phyloP scores from a whole-genome alignment of 345 rosid species.

The Kernera saxatilis region DNA sequence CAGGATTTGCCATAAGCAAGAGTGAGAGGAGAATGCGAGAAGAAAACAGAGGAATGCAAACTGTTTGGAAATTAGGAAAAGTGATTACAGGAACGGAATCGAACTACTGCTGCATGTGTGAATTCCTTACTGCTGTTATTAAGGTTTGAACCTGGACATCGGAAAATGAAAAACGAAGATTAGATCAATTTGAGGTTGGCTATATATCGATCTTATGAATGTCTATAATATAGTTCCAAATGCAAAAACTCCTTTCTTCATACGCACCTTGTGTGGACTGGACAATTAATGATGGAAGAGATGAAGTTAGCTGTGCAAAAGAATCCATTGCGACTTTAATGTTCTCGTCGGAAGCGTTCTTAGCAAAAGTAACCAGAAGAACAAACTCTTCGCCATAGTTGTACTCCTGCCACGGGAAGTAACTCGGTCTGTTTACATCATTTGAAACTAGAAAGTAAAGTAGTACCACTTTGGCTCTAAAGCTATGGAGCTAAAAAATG shows the following conservation, averaged over 20 bases:
- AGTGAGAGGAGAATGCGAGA: conserved; percentile 14
- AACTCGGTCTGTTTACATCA: conserved; percentile 13
- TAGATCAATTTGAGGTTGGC: conserved; percentile 1
- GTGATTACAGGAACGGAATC: conserved; percentile 65
- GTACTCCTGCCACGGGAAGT: conserved; percentile 54
- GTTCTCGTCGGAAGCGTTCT: conserved; percentile 42
- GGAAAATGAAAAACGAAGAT: background rate
- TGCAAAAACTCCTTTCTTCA: background rate
- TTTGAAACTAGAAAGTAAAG: background rate
- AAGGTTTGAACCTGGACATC: conserved; percentile 64
- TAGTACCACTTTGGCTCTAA: background rate
- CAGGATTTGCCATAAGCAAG: conserved; percentile 22
- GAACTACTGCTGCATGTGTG: conserved; percentile 62
- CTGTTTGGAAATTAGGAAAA: background rate
- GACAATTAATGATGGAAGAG: conserved; percentile 64
- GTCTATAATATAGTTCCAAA: background rate
- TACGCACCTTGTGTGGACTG: conserved; percentile 71
- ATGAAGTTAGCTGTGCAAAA: conserved; percentile 40
- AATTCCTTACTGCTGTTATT: conserved; percentile 50
- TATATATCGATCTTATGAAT: background rate
- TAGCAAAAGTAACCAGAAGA: conserved; percentile 56
- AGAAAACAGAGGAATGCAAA: background rate
- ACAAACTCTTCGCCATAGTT: conserved; percentile 78
- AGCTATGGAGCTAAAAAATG: background rate
- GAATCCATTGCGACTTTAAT: conserved; percentile 60